A percentile compares a stretch with the other conserved stretches of the same genome.
Conservation (phyloP, 768 basidiomycete genomes). For the Kwoniella europaea region DNA sequence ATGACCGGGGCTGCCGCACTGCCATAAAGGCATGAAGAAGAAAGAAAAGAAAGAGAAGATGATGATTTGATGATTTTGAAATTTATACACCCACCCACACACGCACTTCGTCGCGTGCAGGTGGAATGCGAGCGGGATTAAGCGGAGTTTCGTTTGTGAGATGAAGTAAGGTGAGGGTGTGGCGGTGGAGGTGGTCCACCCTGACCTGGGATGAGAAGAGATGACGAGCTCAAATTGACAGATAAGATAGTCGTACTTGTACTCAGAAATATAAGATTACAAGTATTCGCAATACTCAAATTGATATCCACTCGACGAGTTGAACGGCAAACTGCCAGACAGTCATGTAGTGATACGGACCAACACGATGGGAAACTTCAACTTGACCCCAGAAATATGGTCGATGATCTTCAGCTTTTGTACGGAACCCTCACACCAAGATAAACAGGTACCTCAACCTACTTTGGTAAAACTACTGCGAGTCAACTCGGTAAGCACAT, state of each 20-base stretch:
- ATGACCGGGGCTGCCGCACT: conserved; percentile 40
- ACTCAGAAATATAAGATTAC: too few species aligned
- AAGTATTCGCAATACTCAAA: neutral
- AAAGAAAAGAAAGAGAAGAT: conserved; percentile 5
- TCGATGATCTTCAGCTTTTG: neutral
- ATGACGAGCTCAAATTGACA: neutral
- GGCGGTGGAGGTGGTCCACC: conserved; percentile 8
- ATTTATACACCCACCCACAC: neutral
- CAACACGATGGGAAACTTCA: neutral
- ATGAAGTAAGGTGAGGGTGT: neutral
- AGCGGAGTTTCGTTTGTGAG: neutral
- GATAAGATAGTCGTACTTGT: neutral
- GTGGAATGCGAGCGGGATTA: neutral
- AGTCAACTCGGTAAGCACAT: neutral
- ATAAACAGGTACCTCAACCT: neutral
- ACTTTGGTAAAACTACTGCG: neutral
- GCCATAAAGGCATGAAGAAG: conserved; percentile 15
- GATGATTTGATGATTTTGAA: neutral
- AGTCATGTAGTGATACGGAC: neutral
- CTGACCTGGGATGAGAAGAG: neutral
- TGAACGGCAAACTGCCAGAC: neutral
- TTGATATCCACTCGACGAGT: neutral
- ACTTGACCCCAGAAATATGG: neutral
- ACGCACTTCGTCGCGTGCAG: neutral
- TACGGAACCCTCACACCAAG: neutral